Base-by-base conservation (phyloP, 2,329 filamentous ascomycete species). In the Cladosporium sp. region DNA sequence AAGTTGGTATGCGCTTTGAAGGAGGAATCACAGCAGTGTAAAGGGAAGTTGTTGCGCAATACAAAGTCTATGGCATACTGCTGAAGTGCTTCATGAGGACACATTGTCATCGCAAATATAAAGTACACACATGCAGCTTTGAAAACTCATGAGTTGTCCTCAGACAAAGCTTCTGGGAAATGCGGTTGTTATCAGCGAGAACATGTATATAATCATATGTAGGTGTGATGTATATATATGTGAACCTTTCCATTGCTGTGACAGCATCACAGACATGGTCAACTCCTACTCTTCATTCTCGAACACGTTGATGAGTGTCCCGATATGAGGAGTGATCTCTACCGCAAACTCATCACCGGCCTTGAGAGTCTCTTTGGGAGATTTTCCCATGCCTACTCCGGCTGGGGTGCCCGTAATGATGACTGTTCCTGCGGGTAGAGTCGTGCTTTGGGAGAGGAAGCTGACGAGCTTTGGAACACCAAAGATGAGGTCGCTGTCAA, bases 341-440 rank as follows among this genome's bases (percentile, higher is more conserved):
- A 44, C 40, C 40, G 40, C 19, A 44, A 44, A 44, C 22, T 44
- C 40, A 3, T 44, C 40, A 13, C 40, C 40, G 20, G 22, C 40
- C 7, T n/a, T 24, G 1, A 44, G 12, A n/a, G 40, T 44, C 13
- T 44, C 40, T 25, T 44, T 44, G 3, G 40, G 40, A 13, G 40
- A 15, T 20, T 44, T 44, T 19, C 40, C 40, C 22, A 44, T 44
- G 19, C 74, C 74, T 12, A 77, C 72, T 2, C 75, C 75, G 1
- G 73, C 72, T 0, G 75, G 75, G 1, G 75, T 77, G 4, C 75
- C 75, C 0, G 75, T 77, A 20, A 77, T 59, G 49, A 77, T 76
- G 40, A 77, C 68, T 0, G 75, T 77, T 10, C 75, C 75, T 1
- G 72, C 68, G 0, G 70, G 70, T 5, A 77, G 62, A 3, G 75